Evolutionary conservation across 108 stramenopile species (phyloP).

Genomic region (Skeletonema tropicum): DNA sequence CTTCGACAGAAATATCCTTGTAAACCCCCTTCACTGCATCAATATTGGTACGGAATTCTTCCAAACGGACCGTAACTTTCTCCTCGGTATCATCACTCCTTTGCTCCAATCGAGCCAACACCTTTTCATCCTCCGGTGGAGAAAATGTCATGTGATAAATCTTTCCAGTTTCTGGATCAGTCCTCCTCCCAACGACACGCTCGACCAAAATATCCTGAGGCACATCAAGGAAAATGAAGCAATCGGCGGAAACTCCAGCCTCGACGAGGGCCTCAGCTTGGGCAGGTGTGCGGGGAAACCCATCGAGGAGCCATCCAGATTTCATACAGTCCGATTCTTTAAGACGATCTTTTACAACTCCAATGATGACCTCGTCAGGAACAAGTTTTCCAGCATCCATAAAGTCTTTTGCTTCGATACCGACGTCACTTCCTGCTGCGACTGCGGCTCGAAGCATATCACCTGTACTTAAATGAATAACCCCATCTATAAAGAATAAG

Average conservation of each 20-base stretch:
- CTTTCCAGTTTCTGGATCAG: constrained; percentile 94
- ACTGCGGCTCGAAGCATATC: constrained; percentile 83
- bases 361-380: constrained; percentile 96
- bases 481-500: constrained; percentile 26
- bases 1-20: constrained; percentile 70
- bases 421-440: constrained; percentile 63
- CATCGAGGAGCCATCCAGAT: constrained; percentile 96
- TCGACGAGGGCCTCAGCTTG: constrained; percentile 91
- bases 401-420: constrained; percentile 77
- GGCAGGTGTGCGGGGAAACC: constrained; percentile 95
- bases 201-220: constrained; percentile 93
- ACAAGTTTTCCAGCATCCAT: constrained; percentile 96
- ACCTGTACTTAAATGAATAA: constrained; percentile 79
- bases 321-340: constrained; percentile 79
- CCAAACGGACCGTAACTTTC: constrained; percentile 91
- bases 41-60: constrained; percentile 90
- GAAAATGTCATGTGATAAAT: constrained; percentile 96
- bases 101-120: constrained; percentile 78
- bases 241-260: constrained; percentile 84
- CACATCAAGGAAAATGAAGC: constrained; percentile 94
- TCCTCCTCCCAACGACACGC: constrained; percentile 94
- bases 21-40: constrained; percentile 80
- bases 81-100: constrained; percentile 97
- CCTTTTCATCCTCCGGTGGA: constrained; percentile 84
- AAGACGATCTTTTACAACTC: constrained; percentile 87